Base-by-base conservation (phyloP, 176 grass and related monocot genomes). In the Alopecurus myosuroides region DNA sequence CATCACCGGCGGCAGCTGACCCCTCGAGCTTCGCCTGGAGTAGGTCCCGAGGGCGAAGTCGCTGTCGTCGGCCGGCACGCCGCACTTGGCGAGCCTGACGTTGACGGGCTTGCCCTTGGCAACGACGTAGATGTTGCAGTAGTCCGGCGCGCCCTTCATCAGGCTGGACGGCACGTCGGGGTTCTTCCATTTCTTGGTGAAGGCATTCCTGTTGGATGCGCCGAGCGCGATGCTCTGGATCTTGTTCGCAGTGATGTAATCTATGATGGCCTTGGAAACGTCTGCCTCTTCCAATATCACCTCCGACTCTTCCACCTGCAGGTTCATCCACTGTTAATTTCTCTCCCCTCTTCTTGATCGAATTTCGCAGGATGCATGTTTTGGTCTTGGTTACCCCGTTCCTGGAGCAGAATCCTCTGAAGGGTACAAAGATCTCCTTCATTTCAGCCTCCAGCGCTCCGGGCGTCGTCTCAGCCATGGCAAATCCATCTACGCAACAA, bases 171-270 rank as follows among this genome's bases (percentile, higher is more conserved):
- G 87, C 85, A 98, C 91, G 82, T 95, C 96, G 51, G 89, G 48
- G 80, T 93, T 93, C 86, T 89, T 89, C 80, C 93, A 95, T 70
- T 95, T 98, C 93, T 97, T 94, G 85, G 90, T 90, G 77, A 95
- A 79, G 53, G 93, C 86, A 23, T 92, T 90, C 81, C 93, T 83
- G 85, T 85, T 90, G 57, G 89, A 88, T 61, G 83, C 91, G 35
- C 97, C 97, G 45, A 98, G 80, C 61, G 89, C 88, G 11, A 98
- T 83, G 85, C 85, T 90, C 72, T 94, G 89, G 64, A 98, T 91
- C 73, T 85, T 90, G 77, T 90, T 84, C 17, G 87, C 51, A 37
- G 71, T 81, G 74, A 98, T 86, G 78, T 86, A 98, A 9, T 92
- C 89, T 56, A 94, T 78, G 29, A 98, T 89, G 60, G 89, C 91